Base-by-base conservation (phyloP, 441 rosid species). In the Isatis lusitanica region DNA sequence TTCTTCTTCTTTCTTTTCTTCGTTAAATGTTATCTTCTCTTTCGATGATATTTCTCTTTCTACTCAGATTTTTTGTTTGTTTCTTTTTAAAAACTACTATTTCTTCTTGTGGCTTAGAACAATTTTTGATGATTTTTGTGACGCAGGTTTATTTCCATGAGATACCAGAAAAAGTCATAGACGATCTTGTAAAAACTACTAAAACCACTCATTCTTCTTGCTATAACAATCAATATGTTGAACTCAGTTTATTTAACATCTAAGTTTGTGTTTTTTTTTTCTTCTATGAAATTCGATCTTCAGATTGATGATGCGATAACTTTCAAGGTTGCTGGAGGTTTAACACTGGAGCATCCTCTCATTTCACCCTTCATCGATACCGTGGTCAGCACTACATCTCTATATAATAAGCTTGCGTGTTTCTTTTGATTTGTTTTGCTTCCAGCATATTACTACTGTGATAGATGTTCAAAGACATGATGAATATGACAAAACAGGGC, bases 111-210 rank as follows among this genome's bases (percentile, higher is more conserved):
- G 70, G 44, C 4, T 33, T 55, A 24, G 35, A 56, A 46, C 57
- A 2, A 4, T 55, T 26, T 31, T 17, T 21, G 42, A 64, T 65
- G 59, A 42, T 17, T 18, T 18, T 28, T 53, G 18, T 80, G 64
- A 46, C 63, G 63, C 87, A 88, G 90, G 91, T 85, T 63, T 85
- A 87, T 78, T 87, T 87, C 78, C 86, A 87, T 76, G 88, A 87
- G 69, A 89, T 89, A 71, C 91, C 94, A 15, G 83, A 78, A 36
- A 78, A 85, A 59, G 80, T 89, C 74, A 83, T 87, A 2, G 89
- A 85, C 26, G 81, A 66, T 69, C 83, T 90, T 84, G 90, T 87
- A 83, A 83, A 21, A 75, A 21, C 62, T 67, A 26, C 12, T 17
- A 1, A 21, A 73, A 6, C 43, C 38, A 56, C 12, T 13, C 24